Evolutionary conservation across 2,329 filamentous ascomycete genomes (phyloP).

Genomic region (Magnaporthiopsis incrustans): DNA sequence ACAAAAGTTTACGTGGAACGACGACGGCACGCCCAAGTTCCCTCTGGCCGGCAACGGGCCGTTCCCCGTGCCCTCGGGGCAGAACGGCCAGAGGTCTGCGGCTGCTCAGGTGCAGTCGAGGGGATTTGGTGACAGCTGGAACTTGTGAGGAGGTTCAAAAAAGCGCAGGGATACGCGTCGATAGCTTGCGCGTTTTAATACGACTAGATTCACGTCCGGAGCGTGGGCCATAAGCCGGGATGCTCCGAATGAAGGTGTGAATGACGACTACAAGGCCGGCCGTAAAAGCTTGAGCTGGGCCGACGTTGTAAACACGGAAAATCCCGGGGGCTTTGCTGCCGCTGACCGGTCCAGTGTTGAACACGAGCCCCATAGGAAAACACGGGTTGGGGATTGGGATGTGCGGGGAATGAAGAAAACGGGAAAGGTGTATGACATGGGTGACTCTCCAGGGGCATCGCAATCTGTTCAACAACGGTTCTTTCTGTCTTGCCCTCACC

Average conservation of each 20-base stretch:
- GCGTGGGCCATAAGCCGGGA: neutral
- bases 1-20: conserved; percentile 26
- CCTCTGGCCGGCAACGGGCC: conserved; percentile 26
- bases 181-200: neutral
- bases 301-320: no score
- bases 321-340: no score
- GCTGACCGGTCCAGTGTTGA: neutral
- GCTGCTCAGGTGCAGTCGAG: neutral
- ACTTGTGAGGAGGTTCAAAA: neutral
- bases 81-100: conserved; percentile 14
- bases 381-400: neutral
- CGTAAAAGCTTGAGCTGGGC: no score
- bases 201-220: neutral
- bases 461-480: no score
- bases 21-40: conserved; percentile 25
- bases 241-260: neutral
- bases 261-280: neutral
- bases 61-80: conserved; percentile 23
- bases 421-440: neutral
- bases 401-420: neutral
- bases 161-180: neutral
- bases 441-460: neutral
- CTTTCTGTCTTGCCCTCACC: no score
- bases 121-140: neutral
- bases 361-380: neutral